Evolutionary conservation across 2,329 filamentous ascomycete species (phyloP).

Genomic region (Trichocomaceae sp.): DNA sequence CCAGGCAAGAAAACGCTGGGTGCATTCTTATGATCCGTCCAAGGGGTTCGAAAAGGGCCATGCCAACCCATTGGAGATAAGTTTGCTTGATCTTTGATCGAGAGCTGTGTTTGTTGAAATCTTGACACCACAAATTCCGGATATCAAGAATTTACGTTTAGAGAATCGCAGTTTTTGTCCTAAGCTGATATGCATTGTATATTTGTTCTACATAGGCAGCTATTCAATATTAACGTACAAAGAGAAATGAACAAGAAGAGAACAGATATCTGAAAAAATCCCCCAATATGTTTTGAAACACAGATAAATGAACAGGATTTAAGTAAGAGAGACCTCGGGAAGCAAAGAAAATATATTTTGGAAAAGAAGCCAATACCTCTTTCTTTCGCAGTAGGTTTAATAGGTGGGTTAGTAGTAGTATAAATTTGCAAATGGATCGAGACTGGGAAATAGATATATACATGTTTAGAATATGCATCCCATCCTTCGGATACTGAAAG

Average conservation of each 20-base stretch:
- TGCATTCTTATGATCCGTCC: background rate
- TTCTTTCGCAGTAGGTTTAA: background rate
- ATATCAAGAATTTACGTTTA: too few species aligned
- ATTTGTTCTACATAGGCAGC: too few species aligned
- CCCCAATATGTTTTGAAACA: background rate
- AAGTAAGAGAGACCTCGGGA: background rate
- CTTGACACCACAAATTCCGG: too few species aligned
- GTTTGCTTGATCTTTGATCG: slow-evolving; percentile 1
- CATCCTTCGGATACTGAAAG: background rate
- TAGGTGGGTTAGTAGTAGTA: background rate
- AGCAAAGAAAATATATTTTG: too few species aligned
- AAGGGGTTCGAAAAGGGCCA: background rate
- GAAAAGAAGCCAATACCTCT: too few species aligned
- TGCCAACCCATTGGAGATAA: background rate
- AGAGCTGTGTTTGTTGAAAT: background rate
- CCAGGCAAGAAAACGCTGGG: background rate
- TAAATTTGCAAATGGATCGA: background rate
- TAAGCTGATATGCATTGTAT: too few species aligned
- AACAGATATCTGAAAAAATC: background rate
- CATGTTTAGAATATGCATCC: background rate
- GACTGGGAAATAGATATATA: background rate
- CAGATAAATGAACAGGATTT: background rate
- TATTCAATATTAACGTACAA: background rate
- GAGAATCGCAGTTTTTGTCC: too few species aligned
- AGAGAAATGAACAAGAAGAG: background rate